Evolutionary conservation across 306 rosid genomes (phyloP).

Genomic region (Delonix regia): DNA sequence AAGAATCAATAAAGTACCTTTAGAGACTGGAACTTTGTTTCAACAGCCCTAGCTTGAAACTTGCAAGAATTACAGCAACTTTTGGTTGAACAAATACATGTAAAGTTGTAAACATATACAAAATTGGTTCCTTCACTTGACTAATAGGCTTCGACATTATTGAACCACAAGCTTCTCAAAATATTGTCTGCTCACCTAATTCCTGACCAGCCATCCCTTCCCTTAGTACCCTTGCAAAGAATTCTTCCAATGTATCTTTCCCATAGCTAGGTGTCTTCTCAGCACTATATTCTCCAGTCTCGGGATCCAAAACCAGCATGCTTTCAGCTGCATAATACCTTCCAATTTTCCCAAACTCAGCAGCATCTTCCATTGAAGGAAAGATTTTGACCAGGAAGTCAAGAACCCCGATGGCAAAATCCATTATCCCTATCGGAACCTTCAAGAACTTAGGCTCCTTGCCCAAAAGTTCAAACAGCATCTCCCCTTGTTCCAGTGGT

Average conservation of each 20-base stretch:
- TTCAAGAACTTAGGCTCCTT: slow-evolving; percentile 86
- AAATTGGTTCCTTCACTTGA: slow-evolving; percentile 48
- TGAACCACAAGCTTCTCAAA: slow-evolving; percentile 40
- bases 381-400: slow-evolving; percentile 76
- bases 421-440: slow-evolving; percentile 95
- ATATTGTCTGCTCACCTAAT: slow-evolving; percentile 83
- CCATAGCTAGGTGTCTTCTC: slow-evolving; percentile 96
- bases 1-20: slow-evolving; percentile 30
- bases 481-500: slow-evolving; percentile 92
- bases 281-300: slow-evolving; percentile 83
- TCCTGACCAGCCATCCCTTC: slow-evolving; percentile 99
- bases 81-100: slow-evolving; percentile 36
- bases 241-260: slow-evolving; percentile 85
- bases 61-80: slow-evolving; percentile 36
- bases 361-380: slow-evolving; percentile 90
- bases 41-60: slow-evolving; percentile 39
- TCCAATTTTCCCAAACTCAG: slow-evolving; percentile 93
- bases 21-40: slow-evolving; percentile 27
- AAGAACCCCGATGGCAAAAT: slow-evolving; percentile 78
- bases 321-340: slow-evolving; percentile 98
- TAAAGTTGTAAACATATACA: slow-evolving; percentile 45
- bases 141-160: slow-evolving; percentile 19
- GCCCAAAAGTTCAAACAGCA: slow-evolving; percentile 75
- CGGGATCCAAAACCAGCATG: slow-evolving; percentile 86
- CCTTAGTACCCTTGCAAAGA: slow-evolving; percentile 76